Conservation (phyloP, 1,284 basidiomycete species). For the Phylloboletellus chloephorus region DNA sequence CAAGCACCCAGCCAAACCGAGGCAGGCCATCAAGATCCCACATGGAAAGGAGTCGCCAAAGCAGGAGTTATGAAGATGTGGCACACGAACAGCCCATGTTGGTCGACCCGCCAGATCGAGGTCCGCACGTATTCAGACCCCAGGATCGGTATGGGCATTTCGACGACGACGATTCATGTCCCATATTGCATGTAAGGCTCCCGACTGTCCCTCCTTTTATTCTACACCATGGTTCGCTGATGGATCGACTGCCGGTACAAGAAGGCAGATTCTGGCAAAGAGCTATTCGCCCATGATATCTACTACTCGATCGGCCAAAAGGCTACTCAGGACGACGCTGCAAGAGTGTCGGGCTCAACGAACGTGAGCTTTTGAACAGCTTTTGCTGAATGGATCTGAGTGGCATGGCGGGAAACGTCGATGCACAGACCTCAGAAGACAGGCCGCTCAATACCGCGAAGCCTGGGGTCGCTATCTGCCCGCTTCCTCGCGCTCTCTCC, state of each 20-base stretch:
- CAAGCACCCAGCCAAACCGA: conserved; percentile 35
- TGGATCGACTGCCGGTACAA: conserved; percentile 36
- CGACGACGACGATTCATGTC: conserved; percentile 62
- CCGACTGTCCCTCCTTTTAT: not conserved
- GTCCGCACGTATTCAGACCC: conserved; percentile 4
- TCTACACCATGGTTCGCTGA: not conserved
- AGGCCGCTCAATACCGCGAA: conserved; percentile 57
- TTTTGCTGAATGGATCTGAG: conserved; percentile 15
- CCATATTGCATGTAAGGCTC: conserved; percentile 49
- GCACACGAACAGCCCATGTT: conserved; percentile 54
- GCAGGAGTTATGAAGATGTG: conserved; percentile 47
- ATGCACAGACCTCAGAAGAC: conserved; percentile 37
- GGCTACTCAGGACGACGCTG: conserved; percentile 60
- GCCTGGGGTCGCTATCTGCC: conserved; percentile 49
- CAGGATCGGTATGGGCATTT: conserved; percentile 45
- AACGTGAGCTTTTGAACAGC: conserved; percentile 39
- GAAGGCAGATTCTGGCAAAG: conserved; percentile 33
- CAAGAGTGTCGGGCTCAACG: conserved; percentile 66
- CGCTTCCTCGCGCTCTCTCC: conserved; percentile 58
- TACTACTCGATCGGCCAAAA: conserved; percentile 63
- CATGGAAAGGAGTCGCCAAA: conserved; percentile 48
- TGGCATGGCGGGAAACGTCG: conserved; percentile 20
- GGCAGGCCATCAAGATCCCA: conserved; percentile 47
- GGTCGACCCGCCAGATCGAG: conserved; percentile 23
- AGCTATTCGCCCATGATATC: conserved; percentile 50